Conservation (phyloP, 2,329 filamentous ascomycete species). For the Xylaria sp. region DNA sequence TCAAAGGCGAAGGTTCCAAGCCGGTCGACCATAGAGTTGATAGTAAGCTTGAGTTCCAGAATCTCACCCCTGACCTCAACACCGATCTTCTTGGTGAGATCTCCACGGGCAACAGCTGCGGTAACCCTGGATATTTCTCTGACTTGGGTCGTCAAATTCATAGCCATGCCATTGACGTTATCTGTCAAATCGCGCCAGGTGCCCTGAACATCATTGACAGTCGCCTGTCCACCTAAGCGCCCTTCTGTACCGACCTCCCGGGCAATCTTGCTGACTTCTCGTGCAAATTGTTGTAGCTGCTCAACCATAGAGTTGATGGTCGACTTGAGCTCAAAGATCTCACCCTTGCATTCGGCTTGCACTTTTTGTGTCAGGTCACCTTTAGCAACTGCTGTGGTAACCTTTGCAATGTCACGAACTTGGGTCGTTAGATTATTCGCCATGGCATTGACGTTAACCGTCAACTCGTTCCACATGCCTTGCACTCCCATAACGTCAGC, state of each 20-base stretch:
- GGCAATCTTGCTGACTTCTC: slow-evolving; percentile 95
- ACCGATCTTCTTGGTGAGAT: slow-evolving; percentile 95
- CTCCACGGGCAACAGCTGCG: slow-evolving; percentile 91
- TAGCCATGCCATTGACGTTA: slow-evolving; percentile 98
- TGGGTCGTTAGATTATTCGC: slow-evolving; percentile 87
- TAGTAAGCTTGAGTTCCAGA: slow-evolving; percentile 92
- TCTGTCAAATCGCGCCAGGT: slow-evolving; percentile 97
- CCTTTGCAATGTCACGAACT: slow-evolving; percentile 93
- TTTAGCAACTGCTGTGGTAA: slow-evolving; percentile 77
- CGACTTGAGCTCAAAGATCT: slow-evolving; percentile 93
- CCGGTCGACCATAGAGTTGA: slow-evolving; percentile 99
- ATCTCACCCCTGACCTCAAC: slow-evolving; percentile 96
- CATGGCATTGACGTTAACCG: slow-evolving; percentile 89
- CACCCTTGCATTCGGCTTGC: slow-evolving; percentile 89
- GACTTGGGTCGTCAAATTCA: slow-evolving; percentile 97
- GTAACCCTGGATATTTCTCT: slow-evolving; percentile 97
- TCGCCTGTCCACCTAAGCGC: slow-evolving; percentile 91
- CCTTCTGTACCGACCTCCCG: slow-evolving; percentile 97
- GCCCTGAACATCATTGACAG: slow-evolving; percentile 94
- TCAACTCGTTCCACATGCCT: slow-evolving; percentile 90
- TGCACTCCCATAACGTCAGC: slow-evolving; percentile 85
- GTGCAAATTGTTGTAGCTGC: slow-evolving; percentile 94
- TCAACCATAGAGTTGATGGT: slow-evolving; percentile 99
- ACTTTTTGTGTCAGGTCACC: slow-evolving; percentile 98
- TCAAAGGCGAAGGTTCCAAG: slow-evolving; percentile 95